phyloP scores from a whole-genome alignment of 768 basidiomycete genomes.

The Saitozyma podzolica region DNA sequence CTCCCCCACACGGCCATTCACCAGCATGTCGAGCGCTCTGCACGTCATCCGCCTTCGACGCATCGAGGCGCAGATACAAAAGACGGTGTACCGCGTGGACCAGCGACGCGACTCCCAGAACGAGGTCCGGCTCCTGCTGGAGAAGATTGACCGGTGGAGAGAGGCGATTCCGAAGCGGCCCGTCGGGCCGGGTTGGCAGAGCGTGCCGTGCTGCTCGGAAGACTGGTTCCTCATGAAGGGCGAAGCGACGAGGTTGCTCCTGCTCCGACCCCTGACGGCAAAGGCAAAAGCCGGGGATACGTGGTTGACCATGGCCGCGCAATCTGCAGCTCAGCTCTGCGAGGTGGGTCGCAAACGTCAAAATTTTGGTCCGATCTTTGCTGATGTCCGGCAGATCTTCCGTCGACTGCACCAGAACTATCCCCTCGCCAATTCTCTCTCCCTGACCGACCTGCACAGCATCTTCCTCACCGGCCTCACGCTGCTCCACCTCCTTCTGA shows the following conservation, averaged over 20 bases:
- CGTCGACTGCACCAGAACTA: conserved; percentile 16
- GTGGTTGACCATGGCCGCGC: conserved; percentile 2
- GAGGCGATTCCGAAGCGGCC: conserved; percentile 13
- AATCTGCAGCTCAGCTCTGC: conserved; percentile 11
- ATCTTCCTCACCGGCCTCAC: conserved; percentile 22
- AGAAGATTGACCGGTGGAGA: conserved; percentile 12
- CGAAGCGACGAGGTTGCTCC: conserved; percentile 11
- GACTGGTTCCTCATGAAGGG: conserved; percentile 17
- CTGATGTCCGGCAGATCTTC: conserved; percentile 2
- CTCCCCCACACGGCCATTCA: conserved; percentile 1
- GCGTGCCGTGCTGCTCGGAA: conserved; percentile 13
- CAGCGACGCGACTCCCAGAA: not conserved
- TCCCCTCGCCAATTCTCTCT: conserved; percentile 14
- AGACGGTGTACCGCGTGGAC: conserved; percentile 12
- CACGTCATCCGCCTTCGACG: conserved; percentile 12
- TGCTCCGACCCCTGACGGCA: conserved; percentile 11
- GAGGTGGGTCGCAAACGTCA: conserved; percentile 1
- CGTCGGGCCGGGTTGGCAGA: not conserved
- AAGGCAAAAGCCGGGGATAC: conserved; percentile 4
- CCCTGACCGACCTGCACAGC: conserved; percentile 16
- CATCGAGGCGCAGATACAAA: conserved; percentile 13
- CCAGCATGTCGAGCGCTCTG: conserved; percentile 15
- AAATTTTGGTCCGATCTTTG: not conserved
- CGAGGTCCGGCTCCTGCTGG: conserved; percentile 8
- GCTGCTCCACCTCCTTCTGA: conserved; percentile 11